Percentiles rank a stretch among this genome's conserved stretches.
These are phyloP conservation scores for Aurifilum marmelostoma DNA, from an alignment of 2,329 filamentous ascomycete genomes.

Conservation along the genomic window DNA sequence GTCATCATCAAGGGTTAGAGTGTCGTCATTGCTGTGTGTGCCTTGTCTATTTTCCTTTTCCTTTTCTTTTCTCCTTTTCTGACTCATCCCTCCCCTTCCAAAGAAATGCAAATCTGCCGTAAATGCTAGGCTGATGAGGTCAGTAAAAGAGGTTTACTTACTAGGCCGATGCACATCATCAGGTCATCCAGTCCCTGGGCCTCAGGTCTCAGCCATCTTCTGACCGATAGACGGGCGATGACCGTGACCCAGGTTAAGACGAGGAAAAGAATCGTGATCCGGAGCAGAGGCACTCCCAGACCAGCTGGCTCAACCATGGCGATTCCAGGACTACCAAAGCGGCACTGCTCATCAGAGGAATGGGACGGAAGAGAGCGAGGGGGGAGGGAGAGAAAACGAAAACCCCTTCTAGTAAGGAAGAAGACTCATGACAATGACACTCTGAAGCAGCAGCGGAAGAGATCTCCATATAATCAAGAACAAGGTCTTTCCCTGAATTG, in stretches of 20 bases:
- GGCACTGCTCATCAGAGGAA: not conserved
- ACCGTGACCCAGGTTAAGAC: conserved; percentile 34
- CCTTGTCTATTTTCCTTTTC: no score
- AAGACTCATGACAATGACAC: not conserved
- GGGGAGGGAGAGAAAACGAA: not conserved
- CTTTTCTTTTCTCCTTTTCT: no score
- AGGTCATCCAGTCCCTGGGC: conserved; percentile 36
- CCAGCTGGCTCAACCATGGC: conserved; percentile 34
- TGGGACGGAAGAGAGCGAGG: not conserved
- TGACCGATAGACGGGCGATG: conserved; percentile 31
- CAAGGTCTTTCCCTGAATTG: not conserved
- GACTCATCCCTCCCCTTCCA: no score
- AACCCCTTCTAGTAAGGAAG: no score
- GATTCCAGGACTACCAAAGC: conserved; percentile 6
- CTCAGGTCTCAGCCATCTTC: conserved; percentile 33
- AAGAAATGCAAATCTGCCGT: not conserved
- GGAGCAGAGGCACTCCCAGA: conserved; percentile 34
- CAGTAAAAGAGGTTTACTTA: conserved; percentile 29
- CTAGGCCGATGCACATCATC: conserved; percentile 35
- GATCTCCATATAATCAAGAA: not conserved
- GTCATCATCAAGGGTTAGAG: conserved; percentile 9
- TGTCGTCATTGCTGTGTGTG: not conserved
- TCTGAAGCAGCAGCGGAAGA: not conserved
- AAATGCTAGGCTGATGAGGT: not conserved
- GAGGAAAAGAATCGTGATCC: conserved; percentile 34